A percentile compares a stretch with the other conserved stretches of the same genome.
These are phyloP conservation scores for Fusarium compactum DNA, from an alignment of 2,329 filamentous ascomycete genomes.

Conservation along the genomic window DNA sequence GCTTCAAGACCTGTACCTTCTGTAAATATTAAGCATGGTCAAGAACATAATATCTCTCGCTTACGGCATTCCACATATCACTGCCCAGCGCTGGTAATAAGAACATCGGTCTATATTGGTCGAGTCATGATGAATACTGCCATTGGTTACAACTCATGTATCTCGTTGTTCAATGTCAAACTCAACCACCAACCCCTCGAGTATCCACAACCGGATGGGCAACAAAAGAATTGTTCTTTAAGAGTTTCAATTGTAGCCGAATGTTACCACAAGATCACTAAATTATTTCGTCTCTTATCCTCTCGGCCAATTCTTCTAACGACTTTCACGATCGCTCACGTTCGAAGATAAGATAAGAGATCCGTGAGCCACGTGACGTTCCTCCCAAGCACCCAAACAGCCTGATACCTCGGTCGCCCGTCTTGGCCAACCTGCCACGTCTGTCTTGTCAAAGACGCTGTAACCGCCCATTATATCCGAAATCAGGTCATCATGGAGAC, in stretches of 20 bases:
- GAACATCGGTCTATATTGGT: background rate
- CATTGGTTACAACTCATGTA: background rate
- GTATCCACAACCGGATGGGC: background rate
- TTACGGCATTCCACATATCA: accelerated
- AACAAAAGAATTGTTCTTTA: background rate
- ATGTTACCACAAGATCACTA: background rate
- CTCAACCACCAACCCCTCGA: background rate
- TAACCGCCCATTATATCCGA: background rate
- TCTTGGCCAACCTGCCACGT: background rate
- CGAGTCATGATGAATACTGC: background rate
- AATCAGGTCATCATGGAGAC: slow-evolving; percentile 4
- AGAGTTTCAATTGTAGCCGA: too few relatives aligned
- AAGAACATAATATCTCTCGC: background rate
- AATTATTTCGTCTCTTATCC: background rate
- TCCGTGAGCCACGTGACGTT: background rate
- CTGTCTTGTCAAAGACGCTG: background rate
- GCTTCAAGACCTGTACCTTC: background rate
- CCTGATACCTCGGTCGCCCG: background rate
- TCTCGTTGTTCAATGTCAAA: background rate
- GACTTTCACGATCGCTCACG: background rate
- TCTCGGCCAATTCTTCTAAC: background rate
- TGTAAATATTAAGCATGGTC: background rate
- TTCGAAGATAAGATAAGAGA: background rate
- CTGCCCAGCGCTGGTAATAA: background rate
- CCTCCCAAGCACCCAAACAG: background rate